phyloP scores from a whole-genome alignment of 352 stramenopile genomes.

The Phytophthora colocasiae region DNA sequence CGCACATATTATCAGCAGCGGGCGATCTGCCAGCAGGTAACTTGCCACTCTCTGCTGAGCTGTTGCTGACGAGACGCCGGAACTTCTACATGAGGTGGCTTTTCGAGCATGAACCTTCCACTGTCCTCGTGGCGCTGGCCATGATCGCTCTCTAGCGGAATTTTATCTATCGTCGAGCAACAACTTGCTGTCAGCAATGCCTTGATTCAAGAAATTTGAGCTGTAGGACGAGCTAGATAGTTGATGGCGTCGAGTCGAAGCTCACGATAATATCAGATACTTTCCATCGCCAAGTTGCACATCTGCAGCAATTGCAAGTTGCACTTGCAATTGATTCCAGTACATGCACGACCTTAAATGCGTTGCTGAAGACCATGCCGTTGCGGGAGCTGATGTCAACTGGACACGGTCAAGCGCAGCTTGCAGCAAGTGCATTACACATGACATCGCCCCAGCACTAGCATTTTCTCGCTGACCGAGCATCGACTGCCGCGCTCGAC shows the following conservation, averaged over 20 bases:
- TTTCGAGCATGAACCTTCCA: slow-evolving; percentile 22
- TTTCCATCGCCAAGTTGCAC: slow-evolving; percentile 18
- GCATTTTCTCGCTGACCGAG: neutral
- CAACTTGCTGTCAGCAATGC: neutral
- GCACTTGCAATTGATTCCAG: neutral
- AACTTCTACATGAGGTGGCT: neutral
- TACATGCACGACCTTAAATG: neutral
- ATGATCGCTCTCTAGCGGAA: slow-evolving; percentile 1
- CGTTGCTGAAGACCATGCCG: slow-evolving; percentile 2
- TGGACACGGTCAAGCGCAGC: neutral
- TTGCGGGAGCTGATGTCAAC: neutral
- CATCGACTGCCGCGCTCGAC: neutral
- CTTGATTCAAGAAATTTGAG: slow-evolving; percentile 27
- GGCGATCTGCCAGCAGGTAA: slow-evolving; percentile 1
- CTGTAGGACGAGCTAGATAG: slow-evolving; percentile 10
- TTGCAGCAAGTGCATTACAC: slow-evolving; percentile 5
- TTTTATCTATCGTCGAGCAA: neutral
- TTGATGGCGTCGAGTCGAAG: slow-evolving; percentile 7
- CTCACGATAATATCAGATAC: slow-evolving; percentile 33
- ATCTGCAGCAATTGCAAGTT: too few relatives aligned
- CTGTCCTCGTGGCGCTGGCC: slow-evolving; percentile 8
- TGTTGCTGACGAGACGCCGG: neutral
- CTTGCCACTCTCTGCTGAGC: slow-evolving; percentile 2
- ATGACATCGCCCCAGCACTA: neutral
- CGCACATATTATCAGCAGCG: slow-evolving; percentile 9